Evolutionary conservation across 331 rosid species (phyloP), one percentile per base, ranked within the genome.

Genomic region (Stylosanthes scabra): DNA sequence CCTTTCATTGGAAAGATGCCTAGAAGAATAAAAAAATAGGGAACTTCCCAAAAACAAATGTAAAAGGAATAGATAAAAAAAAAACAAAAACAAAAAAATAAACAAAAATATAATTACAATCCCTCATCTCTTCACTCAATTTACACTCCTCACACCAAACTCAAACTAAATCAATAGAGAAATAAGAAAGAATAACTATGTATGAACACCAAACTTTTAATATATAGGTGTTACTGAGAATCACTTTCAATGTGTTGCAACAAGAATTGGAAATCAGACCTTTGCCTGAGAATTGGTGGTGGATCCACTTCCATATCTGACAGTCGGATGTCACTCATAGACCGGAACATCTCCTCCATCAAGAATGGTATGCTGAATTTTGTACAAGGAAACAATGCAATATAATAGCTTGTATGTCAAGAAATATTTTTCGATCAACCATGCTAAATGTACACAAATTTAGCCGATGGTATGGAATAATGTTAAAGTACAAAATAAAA

Each of bases 191-290:
- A 66, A 40, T 25, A 66, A 64, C 78, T 74, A 14, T 70, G 63
- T 68, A 31, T 74, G 25, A 52, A 65, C 64, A 59, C 69, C 69
- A 81, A 74, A 59, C 28, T 60, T 70, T 60, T 12, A 39, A 4
- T 25, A 52, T 20, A 20, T 20, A 20, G 25, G 25, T 59, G 75
- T 83, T 69, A 81, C 12, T 66, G 83, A 54, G 85, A 74, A 34
- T 84, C 88, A 28, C 74, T 76, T 27, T 82, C 89, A 46, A 77
- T 68, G 55, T 88, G 89, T 68, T 84, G 92, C 83, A 88, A 59
- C 68, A 92, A 81, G 83, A 92, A 85, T 65, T 90, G 90, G 86
- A 90, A 92, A 68, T 92, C 96, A 49, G 97, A 92, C 74, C 89
- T 88, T 77, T 92, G 94, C 59, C 88, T 84, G 16, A 90, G 89